These are phyloP conservation scores for Plicaturopsis crispa DNA, from an alignment of 768 basidiomycete species.

Conservation along the genomic window DNA sequence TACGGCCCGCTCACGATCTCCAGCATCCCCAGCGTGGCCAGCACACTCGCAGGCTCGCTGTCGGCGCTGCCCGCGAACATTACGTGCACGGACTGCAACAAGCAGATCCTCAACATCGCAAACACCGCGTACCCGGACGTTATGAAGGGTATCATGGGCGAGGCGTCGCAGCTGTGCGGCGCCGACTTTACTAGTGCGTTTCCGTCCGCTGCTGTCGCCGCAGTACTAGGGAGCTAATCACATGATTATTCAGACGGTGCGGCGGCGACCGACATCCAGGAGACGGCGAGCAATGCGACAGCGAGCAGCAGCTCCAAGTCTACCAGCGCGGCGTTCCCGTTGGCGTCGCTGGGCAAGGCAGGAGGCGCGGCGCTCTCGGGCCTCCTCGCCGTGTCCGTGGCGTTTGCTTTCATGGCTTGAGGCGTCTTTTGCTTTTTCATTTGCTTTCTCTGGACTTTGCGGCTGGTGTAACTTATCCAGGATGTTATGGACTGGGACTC, in stretches of 20 bases:
- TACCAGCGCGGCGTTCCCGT: neutral
- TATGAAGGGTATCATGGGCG: constrained; percentile 2
- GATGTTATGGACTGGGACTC: too few species aligned
- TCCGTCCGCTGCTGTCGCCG: neutral
- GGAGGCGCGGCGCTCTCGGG: neutral
- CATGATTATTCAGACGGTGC: constrained; percentile 18
- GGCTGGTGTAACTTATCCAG: too few species aligned
- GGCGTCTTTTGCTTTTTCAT: too few species aligned
- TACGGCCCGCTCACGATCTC: neutral
- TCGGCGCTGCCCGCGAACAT: constrained; percentile 6
- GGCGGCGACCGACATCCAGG: constrained; percentile 18
- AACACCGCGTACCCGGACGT: constrained; percentile 9
- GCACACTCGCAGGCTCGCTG: neutral
- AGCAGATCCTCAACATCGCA: constrained; percentile 17
- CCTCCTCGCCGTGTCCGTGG: neutral
- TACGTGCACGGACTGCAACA: constrained; percentile 18
- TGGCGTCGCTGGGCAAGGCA: neutral
- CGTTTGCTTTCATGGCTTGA: neutral
- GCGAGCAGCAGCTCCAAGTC: neutral
- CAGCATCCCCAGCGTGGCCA: neutral
- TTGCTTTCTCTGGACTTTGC: too few species aligned
- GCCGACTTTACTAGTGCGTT: constrained; percentile 21
- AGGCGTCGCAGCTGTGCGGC: constrained; percentile 13
- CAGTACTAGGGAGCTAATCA: constrained; percentile 5
- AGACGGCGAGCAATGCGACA: constrained; percentile 15